phyloP scores from a whole-genome alignment of 306 rosid species.

The Hylodesmum podocarpum region DNA sequence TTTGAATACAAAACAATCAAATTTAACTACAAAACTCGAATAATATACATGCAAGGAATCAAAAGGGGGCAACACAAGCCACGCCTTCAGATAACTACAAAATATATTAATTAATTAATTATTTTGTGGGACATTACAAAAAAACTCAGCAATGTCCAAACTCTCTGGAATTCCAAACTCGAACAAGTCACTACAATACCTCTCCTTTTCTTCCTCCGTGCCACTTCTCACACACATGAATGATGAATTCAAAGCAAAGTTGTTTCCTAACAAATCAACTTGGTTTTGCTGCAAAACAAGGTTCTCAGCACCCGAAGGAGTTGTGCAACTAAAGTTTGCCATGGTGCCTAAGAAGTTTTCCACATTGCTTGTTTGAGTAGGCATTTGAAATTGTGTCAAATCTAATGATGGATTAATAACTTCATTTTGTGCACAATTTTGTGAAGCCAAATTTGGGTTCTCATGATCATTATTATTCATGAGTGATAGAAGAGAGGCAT shows the following conservation, averaged over 20 bases:
- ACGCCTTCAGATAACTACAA: background rate
- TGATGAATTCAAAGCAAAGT: slow-evolving; percentile 64
- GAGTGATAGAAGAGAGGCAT: slow-evolving; percentile 38
- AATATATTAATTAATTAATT: background rate
- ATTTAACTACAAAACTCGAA: background rate
- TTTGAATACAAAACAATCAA: background rate
- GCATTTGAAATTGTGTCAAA: slow-evolving; percentile 27
- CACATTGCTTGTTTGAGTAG: slow-evolving; percentile 17
- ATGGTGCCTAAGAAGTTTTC: slow-evolving; percentile 21
- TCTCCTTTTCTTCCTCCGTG: slow-evolving; percentile 65
- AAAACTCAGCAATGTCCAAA: slow-evolving; percentile 52
- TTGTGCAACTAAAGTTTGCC: slow-evolving; percentile 26
- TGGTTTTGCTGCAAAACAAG: slow-evolving; percentile 32
- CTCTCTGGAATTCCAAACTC: slow-evolving; percentile 70
- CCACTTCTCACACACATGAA: slow-evolving; percentile 44
- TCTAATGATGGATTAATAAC: slow-evolving; percentile 19
- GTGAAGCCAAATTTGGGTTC: slow-evolving; percentile 33
- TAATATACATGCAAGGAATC: background rate
- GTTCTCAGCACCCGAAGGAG: slow-evolving; percentile 22
- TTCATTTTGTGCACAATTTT: slow-evolving; percentile 33
- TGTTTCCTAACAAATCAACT: slow-evolving; percentile 30
- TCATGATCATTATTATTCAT: slow-evolving; percentile 41
- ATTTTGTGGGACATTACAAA: slow-evolving; percentile 10
- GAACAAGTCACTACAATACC: slow-evolving; percentile 57
- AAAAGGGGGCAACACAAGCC: background rate